These are phyloP conservation scores for Diaporthe sp. DNA, from an alignment of 2,329 filamentous ascomycete species.

Conservation along the genomic window DNA sequence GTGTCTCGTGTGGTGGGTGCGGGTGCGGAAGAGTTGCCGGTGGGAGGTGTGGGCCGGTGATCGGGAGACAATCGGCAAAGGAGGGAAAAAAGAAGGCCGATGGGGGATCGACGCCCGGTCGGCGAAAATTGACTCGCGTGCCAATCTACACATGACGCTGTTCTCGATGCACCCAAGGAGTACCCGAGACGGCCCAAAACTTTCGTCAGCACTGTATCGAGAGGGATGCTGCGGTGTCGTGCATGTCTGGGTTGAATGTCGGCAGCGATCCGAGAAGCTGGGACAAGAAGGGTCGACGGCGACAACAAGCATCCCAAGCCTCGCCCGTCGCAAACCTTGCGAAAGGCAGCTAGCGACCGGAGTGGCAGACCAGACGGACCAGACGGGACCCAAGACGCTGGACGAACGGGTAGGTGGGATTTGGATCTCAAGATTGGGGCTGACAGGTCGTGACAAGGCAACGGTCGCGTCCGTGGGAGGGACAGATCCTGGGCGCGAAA, in stretches of 20 bases:
- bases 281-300: neutral
- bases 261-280: neutral
- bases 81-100: neutral
- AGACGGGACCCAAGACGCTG: slow-evolving; percentile 19
- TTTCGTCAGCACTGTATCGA: neutral
- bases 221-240: neutral
- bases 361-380: neutral
- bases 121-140: slow-evolving; percentile 25
- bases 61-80: slow-evolving; percentile 29
- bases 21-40: slow-evolving; percentile 18
- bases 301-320: slow-evolving; percentile 17
- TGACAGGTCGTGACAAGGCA: slow-evolving; percentile 20
- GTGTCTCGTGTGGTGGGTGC: neutral
- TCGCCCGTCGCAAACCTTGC: neutral
- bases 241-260: neutral
- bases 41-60: neutral
- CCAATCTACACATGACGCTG: slow-evolving; percentile 12
- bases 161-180: neutral
- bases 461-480: slow-evolving; percentile 1
- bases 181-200: neutral
- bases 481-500: neutral
- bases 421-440: slow-evolving; percentile 16
- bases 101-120: neutral
- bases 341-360: neutral
- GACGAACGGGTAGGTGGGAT: slow-evolving; percentile 27